Percentiles rank a stretch among this genome's conserved stretches.
Conservation (phyloP, 805 yeast genomes). For the Starmerella powellii region DNA sequence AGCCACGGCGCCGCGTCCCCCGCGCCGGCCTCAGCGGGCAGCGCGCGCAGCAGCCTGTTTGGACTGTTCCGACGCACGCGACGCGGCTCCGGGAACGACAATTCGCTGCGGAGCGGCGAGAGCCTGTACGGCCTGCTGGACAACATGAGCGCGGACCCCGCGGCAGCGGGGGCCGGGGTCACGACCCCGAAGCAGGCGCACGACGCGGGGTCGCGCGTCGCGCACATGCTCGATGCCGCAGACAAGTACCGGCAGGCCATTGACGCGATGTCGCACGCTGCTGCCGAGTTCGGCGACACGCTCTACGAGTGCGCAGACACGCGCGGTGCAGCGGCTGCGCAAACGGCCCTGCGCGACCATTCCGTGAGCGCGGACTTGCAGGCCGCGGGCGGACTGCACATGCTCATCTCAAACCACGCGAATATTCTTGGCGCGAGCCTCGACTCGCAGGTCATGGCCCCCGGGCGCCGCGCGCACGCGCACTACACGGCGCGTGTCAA, state of each 20-base stretch:
- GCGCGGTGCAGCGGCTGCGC: constrained; percentile 35
- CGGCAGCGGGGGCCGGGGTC: constrained; percentile 5
- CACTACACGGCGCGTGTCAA: constrained; percentile 36
- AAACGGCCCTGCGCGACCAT: constrained; percentile 14
- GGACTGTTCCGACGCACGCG: constrained; percentile 19
- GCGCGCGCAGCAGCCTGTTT: constrained; percentile 18
- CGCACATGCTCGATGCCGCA: constrained; percentile 39
- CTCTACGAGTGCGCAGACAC: constrained; percentile 52
- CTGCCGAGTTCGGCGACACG: constrained; percentile 60
- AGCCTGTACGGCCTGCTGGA: constrained; percentile 19
- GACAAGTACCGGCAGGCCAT: constrained; percentile 38
- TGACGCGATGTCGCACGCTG: constrained; percentile 40
- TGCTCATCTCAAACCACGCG: constrained; percentile 64
- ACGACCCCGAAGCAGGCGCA: constrained; percentile 17
- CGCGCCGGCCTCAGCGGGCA: constrained; percentile 4
- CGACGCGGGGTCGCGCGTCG: constrained; percentile 22
- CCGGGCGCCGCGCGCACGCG: constrained; percentile 37
- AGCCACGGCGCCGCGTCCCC: not conserved
- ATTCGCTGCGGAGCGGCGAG: constrained; percentile 9
- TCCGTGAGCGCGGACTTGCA: constrained; percentile 47
- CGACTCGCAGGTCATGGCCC: constrained; percentile 42
- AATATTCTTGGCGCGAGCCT: constrained; percentile 52
- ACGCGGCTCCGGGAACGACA: constrained; percentile 8
- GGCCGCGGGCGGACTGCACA: constrained; percentile 67
- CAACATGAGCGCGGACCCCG: constrained; percentile 12